Evolutionary conservation across 192 early-diverging fungal genomes (phyloP), one percentile per base, ranked within the genome.

Genomic region (Coemansia sp.): DNA sequence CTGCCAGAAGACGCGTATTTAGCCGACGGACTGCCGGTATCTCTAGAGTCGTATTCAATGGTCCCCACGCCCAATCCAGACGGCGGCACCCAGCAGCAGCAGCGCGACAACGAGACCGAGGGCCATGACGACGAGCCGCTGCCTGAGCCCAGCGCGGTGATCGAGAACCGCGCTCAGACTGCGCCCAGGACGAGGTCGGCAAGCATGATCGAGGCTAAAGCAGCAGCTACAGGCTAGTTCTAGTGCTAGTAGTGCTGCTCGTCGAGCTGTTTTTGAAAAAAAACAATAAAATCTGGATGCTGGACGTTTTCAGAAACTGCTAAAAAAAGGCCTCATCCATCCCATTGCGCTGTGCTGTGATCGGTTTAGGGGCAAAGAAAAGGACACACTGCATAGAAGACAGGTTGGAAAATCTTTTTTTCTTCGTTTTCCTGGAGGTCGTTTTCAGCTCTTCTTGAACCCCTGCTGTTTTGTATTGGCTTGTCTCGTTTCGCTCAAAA

Each of bases 11-110:
- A 45, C 7, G 11, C 16, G 65, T 18, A 16, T 34, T 32, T 22
- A 17, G 52, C 60, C 18, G 60, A 56, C 22, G 69, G 56, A 2
- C 60, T 48, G 38, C 71, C 48, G 36, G 34, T 12, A 30, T 49
- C 50, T 54, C 65, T 73, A 8, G 60, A 73, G 36, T 31, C 36
- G 8, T 73, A 68, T 57, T 64, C 72, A 1, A 63, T 73, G 55
- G 66, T 38, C 28, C n/a, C 58, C 28, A 60, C 66, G 49, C 66
- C 64, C 16, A 45, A 57, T 4, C 64, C 66, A 6, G 36, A 6
- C 11, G 1, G 36, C 36, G 36, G 36, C 36, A 1, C 36, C 0
- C 36, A 10, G 36, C 7, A 38, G 1, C 36, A 38, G 36, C 36
- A 12, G n/a, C n/a, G 36, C 5, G 58, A 25, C 40, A 34, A 12